phyloP scores from a whole-genome alignment of 768 basidiomycete genomes.

The Kwoniella shandongensis region DNA sequence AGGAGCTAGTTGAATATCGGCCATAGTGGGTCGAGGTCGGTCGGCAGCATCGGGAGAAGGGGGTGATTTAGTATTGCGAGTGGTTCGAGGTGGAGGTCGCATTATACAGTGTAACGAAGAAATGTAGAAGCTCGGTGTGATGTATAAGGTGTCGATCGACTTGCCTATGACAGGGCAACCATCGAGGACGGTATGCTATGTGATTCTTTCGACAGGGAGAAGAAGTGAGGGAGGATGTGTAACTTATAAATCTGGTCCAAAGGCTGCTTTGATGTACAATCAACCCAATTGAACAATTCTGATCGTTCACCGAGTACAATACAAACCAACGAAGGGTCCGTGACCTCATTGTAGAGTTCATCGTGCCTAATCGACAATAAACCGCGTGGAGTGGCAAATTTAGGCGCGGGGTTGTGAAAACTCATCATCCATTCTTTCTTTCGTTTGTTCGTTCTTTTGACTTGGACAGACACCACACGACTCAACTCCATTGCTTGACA shows the following conservation, averaged over 20 bases:
- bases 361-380: too few species aligned
- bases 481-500: neutral
- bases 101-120: neutral
- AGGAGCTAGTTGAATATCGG: slow-evolving; percentile 28
- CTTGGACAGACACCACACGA: neutral
- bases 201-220: neutral
- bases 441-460: neutral
- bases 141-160: neutral
- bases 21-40: slow-evolving; percentile 33
- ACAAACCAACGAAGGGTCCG: too few species aligned
- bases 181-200: too few species aligned
- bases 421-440: neutral
- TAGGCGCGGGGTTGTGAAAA: slow-evolving; percentile 5
- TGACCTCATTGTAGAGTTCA: too few species aligned
- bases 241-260: too few species aligned
- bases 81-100: slow-evolving; percentile 18
- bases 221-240: neutral
- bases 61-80: slow-evolving; percentile 4
- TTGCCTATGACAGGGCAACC: too few species aligned
- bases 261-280: too few species aligned
- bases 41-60: slow-evolving; percentile 11
- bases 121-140: too few species aligned
- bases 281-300: too few species aligned
- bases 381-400: slow-evolving; percentile 5
- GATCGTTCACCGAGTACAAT: too few species aligned